These are phyloP conservation scores for Lactarius indigo DNA, from an alignment of 768 basidiomycete species.

Conservation along the genomic window DNA sequence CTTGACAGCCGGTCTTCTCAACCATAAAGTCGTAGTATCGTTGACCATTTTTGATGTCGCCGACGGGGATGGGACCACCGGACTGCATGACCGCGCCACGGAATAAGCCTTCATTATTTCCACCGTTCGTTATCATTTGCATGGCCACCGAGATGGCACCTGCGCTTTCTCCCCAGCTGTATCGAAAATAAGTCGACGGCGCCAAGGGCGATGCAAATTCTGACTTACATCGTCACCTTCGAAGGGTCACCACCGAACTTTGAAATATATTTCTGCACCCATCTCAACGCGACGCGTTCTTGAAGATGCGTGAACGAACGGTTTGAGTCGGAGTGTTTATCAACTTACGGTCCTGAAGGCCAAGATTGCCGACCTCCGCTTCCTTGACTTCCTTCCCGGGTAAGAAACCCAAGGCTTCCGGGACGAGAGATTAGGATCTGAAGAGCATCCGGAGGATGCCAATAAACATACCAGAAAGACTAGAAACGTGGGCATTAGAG, in stretches of 20 bases:
- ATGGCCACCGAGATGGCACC: slow-evolving; percentile 47
- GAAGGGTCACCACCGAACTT: slow-evolving; percentile 62
- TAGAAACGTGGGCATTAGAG: background rate
- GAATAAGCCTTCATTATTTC: slow-evolving; percentile 39
- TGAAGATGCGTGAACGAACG: background rate
- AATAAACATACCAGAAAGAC: slow-evolving; percentile 19
- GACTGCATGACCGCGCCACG: slow-evolving; percentile 45
- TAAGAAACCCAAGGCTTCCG: slow-evolving; percentile 47
- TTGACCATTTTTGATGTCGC: slow-evolving; percentile 34
- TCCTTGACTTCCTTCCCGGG: slow-evolving; percentile 48
- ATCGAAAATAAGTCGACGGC: slow-evolving; percentile 7
- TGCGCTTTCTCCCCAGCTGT: slow-evolving; percentile 51
- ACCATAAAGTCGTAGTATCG: slow-evolving; percentile 43
- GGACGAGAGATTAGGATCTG: background rate
- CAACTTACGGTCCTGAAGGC: slow-evolving; percentile 59
- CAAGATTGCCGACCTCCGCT: slow-evolving; percentile 56
- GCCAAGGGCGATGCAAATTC: background rate
- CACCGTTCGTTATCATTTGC: slow-evolving; percentile 43
- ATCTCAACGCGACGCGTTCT: slow-evolving; percentile 57
- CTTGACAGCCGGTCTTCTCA: slow-evolving; percentile 35
- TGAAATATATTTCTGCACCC: slow-evolving; percentile 63
- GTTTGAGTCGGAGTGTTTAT: no score
- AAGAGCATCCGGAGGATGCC: background rate
- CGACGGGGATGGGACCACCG: slow-evolving; percentile 36
- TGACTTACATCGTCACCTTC: slow-evolving; percentile 53